Evolutionary conservation across 345 rosid species (phyloP), one percentile per base, ranked within the genome.

Genomic region (Viola odorata): DNA sequence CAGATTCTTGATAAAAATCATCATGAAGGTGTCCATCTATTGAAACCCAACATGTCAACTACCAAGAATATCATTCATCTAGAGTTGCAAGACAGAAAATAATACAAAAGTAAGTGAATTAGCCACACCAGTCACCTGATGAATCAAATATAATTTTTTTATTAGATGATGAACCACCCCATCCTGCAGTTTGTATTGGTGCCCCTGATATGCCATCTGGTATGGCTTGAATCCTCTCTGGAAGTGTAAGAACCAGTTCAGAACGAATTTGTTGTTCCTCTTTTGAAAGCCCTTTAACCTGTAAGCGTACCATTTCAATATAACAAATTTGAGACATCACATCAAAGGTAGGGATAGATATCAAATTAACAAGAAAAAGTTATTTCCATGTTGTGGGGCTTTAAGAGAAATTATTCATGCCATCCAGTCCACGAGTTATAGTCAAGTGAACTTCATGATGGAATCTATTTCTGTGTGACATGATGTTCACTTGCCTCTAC

Each of bases 251-350:
- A 71, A 89, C 90, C 45, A 84, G 57, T 51, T 92, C 96, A 5
- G 55, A 52, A 4, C 89, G 88, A 10, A 81, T 66, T 42, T 78
- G 73, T 69, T 73, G 76, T 36, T 84, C 96, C 60, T 87, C 85
- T 63, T 77, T 80, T 1, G 96, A 75, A 45, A 84, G 78, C 61
- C 96, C 89, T 80, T 85, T 92, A 32, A 84, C 85, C 96, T 89
- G 73, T 60, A 48, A 70, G 23, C 37, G 53, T 42, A 45, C 41
- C 14, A 73, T 38, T 48, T 44, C 64, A 48, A 15, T 16, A 44
- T 61, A 58, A 63, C 55, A 23, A 51, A 36, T 10, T 12, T 8
- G 8, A 41, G 45, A 23, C 32, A 61, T 55, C 23, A n/a, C 17
- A 12, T 45, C 8, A 44, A 57, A 61, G 15, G 32, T 6, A 44